Evolutionary conservation across 768 basidiomycete species (phyloP).

Genomic region (Phanerodontia chrysosporium): DNA sequence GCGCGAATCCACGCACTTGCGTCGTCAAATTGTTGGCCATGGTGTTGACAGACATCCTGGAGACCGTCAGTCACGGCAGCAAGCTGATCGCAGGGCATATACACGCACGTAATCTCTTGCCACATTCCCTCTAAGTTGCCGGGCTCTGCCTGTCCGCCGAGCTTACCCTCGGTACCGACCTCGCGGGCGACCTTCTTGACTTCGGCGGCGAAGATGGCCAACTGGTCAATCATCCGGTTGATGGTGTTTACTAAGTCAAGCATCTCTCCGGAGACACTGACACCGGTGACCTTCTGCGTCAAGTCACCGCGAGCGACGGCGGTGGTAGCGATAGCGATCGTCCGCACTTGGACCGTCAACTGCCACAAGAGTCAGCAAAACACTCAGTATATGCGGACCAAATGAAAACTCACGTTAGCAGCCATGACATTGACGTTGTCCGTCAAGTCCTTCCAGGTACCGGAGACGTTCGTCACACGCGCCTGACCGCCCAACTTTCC

Average conservation of each 20-base stretch:
- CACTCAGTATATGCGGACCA: neutral
- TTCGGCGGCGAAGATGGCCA: constrained; percentile 68
- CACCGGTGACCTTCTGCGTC: constrained; percentile 88
- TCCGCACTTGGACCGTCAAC: constrained; percentile 91
- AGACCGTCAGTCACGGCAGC: neutral
- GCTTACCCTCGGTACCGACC: constrained; percentile 97
- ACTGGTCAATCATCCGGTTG: constrained; percentile 79
- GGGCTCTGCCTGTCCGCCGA: constrained; percentile 96
- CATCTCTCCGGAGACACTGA: constrained; percentile 94
- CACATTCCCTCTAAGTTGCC: constrained; percentile 97
- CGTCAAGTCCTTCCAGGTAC: constrained; percentile 96
- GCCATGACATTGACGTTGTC: constrained; percentile 98
- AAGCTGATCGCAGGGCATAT: constrained; percentile 12
- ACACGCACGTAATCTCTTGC: constrained; percentile 93
- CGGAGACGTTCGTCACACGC: constrained; percentile 88
- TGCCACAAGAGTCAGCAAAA: constrained; percentile 25
- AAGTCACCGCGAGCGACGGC: constrained; percentile 94
- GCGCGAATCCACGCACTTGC: constrained; percentile 97
- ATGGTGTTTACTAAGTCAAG: constrained; percentile 95
- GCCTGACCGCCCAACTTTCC: constrained; percentile 94
- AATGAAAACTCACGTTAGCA: constrained; percentile 62
- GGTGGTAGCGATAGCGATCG: constrained; percentile 89
- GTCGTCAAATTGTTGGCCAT: constrained; percentile 98
- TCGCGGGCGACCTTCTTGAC: constrained; percentile 96
- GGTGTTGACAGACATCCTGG: constrained; percentile 81